phyloP scores from a whole-genome alignment of 345 rosid species.

The Kernera saxatilis region DNA sequence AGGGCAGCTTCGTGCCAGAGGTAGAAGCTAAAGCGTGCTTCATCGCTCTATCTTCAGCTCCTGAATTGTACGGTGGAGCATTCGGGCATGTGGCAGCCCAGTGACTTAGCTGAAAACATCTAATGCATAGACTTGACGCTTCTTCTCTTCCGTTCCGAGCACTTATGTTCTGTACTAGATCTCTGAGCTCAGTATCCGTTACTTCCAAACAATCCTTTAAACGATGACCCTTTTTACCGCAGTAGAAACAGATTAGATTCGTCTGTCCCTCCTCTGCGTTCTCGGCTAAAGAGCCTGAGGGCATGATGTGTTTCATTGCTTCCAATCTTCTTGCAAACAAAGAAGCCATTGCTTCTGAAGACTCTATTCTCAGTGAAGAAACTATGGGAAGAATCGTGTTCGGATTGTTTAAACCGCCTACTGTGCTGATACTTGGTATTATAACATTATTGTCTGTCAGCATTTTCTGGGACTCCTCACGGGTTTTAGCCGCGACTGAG shows the following conservation, averaged over 20 bases:
- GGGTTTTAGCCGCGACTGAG: background rate
- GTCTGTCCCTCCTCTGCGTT: constrained; percentile 25
- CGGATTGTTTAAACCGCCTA: constrained; percentile 30
- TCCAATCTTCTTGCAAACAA: constrained; percentile 67
- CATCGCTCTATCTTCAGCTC: constrained; percentile 24
- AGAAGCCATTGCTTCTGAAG: constrained; percentile 62
- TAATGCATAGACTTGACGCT: constrained; percentile 46
- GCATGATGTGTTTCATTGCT: constrained; percentile 51
- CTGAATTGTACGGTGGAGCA: constrained; percentile 28
- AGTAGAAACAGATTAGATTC: constrained; percentile 50
- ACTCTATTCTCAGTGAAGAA: constrained; percentile 38
- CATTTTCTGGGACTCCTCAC: constrained; percentile 28
- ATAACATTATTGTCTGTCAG: constrained; percentile 21
- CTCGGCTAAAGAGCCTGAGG: constrained; percentile 31
- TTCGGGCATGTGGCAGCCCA: constrained; percentile 76
- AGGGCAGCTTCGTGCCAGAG: constrained; percentile 29
- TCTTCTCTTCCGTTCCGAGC: constrained; percentile 36
- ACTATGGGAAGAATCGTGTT: constrained; percentile 23
- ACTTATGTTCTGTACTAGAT: constrained; percentile 40
- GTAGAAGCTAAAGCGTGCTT: constrained; percentile 33
- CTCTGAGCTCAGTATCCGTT: constrained; percentile 55
- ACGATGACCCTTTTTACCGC: constrained; percentile 63
- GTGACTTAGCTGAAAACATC: constrained; percentile 65
- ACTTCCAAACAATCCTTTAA: constrained; percentile 58
- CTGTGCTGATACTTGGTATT: constrained; percentile 29